Base-by-base conservation (phyloP, 106 monocot species). In the Acanthochlamys bracteata region DNA sequence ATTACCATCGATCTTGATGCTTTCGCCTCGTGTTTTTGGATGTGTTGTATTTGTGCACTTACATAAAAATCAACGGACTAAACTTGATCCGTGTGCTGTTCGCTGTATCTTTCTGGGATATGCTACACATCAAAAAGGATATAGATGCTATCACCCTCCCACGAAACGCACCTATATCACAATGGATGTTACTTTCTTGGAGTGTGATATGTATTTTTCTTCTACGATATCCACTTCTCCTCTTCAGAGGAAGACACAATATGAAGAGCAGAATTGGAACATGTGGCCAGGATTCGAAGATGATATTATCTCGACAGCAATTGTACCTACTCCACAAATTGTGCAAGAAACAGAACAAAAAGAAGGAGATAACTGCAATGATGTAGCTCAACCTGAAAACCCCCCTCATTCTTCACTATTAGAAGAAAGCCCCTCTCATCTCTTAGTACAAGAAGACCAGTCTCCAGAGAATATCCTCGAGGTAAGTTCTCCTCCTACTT, bases 101-200 rank as follows among this genome's bases (percentile, higher is more conserved):
- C 20, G 45, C 11, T 64, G 43, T 19, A 33, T 33, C 6, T 33
- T 33, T 33, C 33, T 33, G n/a, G n/a, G n/a, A n/a, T 33, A 33
- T 33, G 33, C 41, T 64, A 20, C 20, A 63, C 26, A 42, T 13
- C 41, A 42, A 42, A 64, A 64, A 19, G 51, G 63, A 43, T 45
- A 64, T 22, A 64, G 52, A 52, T 65, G 51, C 20, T 65, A 65
- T 52, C 46, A 65, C 21, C 24, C 65, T 51, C 51, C 8, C 13
- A 51, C 51, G 33, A 33, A 33, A 6, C 33, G 1, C 33, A 51
- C n/a, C 9, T 19, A 15, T 51, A 3, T 10, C n/a, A 51, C 51
- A 13, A 15, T 51, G n/a, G n/a, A 15, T 13, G 51, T 51, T 33
- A 33, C 33, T 33, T 33, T 33, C 33, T 33, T 51, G 8, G 51